Evolutionary conservation across 73 alveolate genomes (phyloP).

Genomic region (Paramecium octaurelia): DNA sequence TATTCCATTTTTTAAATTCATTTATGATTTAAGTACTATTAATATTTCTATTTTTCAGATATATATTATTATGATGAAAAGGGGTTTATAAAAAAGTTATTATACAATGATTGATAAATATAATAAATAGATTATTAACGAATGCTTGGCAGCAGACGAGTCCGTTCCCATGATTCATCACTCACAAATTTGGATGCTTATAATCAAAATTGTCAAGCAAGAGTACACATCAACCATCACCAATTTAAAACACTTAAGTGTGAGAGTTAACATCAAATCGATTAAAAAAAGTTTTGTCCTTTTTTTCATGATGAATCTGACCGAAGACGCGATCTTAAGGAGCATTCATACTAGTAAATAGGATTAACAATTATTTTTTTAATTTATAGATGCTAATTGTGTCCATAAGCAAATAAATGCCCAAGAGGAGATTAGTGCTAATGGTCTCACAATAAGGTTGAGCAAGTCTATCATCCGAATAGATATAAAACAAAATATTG

Average conservation of each 20-base stretch:
- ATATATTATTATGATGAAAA: not conserved
- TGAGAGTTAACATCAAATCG: slow-evolving; percentile 38
- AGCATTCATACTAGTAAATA: slow-evolving; percentile 28
- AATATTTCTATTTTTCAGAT: too few relatives aligned
- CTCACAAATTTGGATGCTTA: not conserved
- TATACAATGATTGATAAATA: not conserved
- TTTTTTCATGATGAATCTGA: slow-evolving; percentile 72
- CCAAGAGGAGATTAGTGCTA: slow-evolving; percentile 59
- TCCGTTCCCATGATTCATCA: not conserved
- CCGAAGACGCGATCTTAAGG: slow-evolving; percentile 70
- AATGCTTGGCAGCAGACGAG: not conserved
- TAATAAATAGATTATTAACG: not conserved
- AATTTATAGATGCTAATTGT: slow-evolving; percentile 36
- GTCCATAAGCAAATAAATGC: slow-evolving; percentile 62
- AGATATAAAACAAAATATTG: slow-evolving; percentile 76
- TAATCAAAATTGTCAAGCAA: not conserved
- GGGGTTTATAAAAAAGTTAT: not conserved
- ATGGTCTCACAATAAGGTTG: slow-evolving; percentile 76
- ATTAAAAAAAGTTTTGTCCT: slow-evolving; percentile 68
- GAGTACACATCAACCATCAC: not conserved
- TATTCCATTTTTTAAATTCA: not conserved
- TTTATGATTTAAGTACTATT: not conserved
- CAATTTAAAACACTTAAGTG: slow-evolving; percentile 57
- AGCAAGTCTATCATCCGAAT: slow-evolving; percentile 76
- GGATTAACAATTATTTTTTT: slow-evolving; percentile 5